Percentiles rank a stretch among this genome's conserved stretches.
phyloP scores from a whole-genome alignment of 148 eudicot species.

The Arbutus unedo region DNA sequence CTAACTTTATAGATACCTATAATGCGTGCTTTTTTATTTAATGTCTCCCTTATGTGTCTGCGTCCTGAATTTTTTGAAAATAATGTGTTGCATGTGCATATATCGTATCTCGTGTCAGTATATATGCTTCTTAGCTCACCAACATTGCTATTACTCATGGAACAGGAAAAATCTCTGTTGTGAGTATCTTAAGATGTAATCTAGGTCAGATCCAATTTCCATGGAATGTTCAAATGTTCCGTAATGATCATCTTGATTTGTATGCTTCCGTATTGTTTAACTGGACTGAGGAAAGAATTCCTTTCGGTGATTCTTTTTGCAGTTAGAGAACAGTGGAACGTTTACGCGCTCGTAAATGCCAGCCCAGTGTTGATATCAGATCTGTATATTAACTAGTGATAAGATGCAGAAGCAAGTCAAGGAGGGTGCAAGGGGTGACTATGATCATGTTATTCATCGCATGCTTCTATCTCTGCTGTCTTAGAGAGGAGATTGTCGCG shows the following conservation, averaged over 20 bases:
- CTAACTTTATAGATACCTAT: neutral
- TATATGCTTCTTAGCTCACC: neutral
- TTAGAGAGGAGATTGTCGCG: neutral
- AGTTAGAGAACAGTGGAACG: neutral
- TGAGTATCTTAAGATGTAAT: neutral
- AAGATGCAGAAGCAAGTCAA: neutral
- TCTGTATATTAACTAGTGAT: neutral
- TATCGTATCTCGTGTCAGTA: neutral
- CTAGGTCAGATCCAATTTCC: neutral
- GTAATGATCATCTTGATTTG: too few species aligned
- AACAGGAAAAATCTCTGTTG: neutral
- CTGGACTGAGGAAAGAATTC: neutral
- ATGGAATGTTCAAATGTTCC: neutral
- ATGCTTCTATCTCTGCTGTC: neutral
- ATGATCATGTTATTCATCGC: neutral
- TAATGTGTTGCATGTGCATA: neutral
- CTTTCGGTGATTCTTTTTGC: neutral
- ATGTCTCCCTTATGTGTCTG: neutral
- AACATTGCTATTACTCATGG: neutral
- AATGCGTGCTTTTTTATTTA: neutral
- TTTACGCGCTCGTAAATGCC: neutral
- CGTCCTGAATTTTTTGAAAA: neutral
- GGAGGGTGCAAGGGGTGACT: neutral
- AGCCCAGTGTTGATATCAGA: neutral
- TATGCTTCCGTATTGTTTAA: neutral